Base-by-base conservation (phyloP, 164 flowering plant species). In the Pachysandra terminalis region DNA sequence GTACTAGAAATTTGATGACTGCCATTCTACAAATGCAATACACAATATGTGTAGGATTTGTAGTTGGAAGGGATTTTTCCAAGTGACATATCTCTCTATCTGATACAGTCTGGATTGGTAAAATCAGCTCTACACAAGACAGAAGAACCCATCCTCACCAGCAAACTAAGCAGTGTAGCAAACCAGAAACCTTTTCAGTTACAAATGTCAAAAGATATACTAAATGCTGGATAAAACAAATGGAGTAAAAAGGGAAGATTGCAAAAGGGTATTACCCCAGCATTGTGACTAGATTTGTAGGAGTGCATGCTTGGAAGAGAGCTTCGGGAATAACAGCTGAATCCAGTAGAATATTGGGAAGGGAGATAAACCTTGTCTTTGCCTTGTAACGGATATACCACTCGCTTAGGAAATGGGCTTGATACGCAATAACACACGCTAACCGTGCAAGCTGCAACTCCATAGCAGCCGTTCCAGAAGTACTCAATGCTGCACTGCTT, bases 371-470 rank as follows among this genome's bases (percentile, higher is more conserved):
- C 19, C 81, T 82, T 77, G 88, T 75, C 81, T 83, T 92, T 35
- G 98, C 95, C 79, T 82, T 89, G 37, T 74, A 81, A 5, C 79
- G 83, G 66, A 95, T 87, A 23, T 89, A 61, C 93, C 85, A 81
- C 74, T 95, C 97, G 6, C 98, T 95, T 25, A 95, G 65, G 53
- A 86, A 56, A 80, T 92, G 96, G 26, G 99, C 98, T 75, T 93
- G 82, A 73, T 92, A 95, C 28, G 97, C 90, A 66, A 90, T 87
- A 41, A 90, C 80, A 73, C 96, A 90, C 61, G 99, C 97, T 51
- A 95, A 73, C 68, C 87, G 80, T 40, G 99, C 92, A 70, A 95
- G 96, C 71, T 90, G 99, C 79, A 95, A 66, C 79, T 95, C 99
- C 74, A 92, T 53, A 56, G 89, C 90, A 64, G 88, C 96, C 17